Percentiles rank a stretch among this genome's conserved stretches.
Conservation (phyloP, 2,329 filamentous ascomycete genomes). For the Clonostachys sp. region DNA sequence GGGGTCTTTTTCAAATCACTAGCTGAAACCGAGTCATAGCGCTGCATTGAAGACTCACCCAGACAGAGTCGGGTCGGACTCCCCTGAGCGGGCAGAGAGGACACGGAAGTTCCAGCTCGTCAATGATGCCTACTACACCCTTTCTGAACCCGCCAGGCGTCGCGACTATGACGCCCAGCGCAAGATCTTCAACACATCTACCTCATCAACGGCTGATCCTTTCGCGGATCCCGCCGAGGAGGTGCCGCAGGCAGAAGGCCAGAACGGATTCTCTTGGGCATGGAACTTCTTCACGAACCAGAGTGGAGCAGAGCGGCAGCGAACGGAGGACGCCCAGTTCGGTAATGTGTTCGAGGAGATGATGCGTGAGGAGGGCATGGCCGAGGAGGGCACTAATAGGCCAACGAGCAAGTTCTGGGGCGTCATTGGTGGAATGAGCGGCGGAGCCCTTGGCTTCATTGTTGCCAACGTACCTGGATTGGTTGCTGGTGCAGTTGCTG, state of each 20-base stretch:
- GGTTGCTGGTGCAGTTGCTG: slow-evolving; percentile 85
- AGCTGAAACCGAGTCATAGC: slow-evolving; percentile 31
- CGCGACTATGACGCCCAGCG: slow-evolving; percentile 77
- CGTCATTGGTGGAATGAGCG: slow-evolving; percentile 78
- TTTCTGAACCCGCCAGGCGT: slow-evolving; percentile 74
- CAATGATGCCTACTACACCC: slow-evolving; percentile 89
- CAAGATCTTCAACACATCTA: slow-evolving; percentile 15
- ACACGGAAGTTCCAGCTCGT: slow-evolving; percentile 89
- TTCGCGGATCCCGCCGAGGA: slow-evolving; percentile 41
- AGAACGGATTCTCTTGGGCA: slow-evolving; percentile 70
- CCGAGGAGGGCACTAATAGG: slow-evolving; percentile 57
- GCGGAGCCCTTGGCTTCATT: slow-evolving; percentile 90
- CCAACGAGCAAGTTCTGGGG: slow-evolving; percentile 79
- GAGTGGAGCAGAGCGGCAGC: slow-evolving; percentile 26
- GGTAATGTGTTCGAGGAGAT: slow-evolving; percentile 86
- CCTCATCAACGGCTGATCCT: slow-evolving; percentile 21
- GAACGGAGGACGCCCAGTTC: slow-evolving; percentile 75
- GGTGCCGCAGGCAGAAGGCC: slow-evolving; percentile 33
- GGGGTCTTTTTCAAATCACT: neutral
- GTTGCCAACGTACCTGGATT: slow-evolving; percentile 87
- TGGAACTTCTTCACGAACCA: slow-evolving; percentile 53
- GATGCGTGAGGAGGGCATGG: slow-evolving; percentile 81
- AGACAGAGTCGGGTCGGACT: slow-evolving; percentile 79
- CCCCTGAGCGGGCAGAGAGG: slow-evolving; percentile 74
- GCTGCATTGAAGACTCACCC: slow-evolving; percentile 90